Evolutionary conservation across 768 basidiomycete genomes (phyloP).

Genomic region (Suillus cothurnatus): DNA sequence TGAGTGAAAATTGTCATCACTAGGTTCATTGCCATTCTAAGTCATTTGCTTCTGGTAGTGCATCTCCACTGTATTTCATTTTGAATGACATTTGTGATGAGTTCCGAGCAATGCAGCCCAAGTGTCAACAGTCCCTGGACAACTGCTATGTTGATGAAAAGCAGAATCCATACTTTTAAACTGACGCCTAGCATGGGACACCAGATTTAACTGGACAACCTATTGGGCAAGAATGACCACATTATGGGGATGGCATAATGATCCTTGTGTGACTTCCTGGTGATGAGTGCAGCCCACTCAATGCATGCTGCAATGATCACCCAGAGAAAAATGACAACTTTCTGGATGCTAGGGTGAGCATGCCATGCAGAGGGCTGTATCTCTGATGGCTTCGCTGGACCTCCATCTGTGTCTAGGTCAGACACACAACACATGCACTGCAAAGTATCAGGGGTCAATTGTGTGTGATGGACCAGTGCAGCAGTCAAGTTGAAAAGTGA

Average conservation of each 20-base stretch:
- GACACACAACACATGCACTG: slow-evolving; percentile 31
- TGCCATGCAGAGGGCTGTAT: slow-evolving; percentile 30
- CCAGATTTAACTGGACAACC: slow-evolving; percentile 3
- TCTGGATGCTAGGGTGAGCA: slow-evolving; percentile 18
- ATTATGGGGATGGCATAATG: neutral
- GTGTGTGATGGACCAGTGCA: neutral
- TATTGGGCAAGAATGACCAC: too few relatives aligned
- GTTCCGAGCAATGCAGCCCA: slow-evolving; percentile 30
- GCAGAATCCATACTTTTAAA: slow-evolving; percentile 25
- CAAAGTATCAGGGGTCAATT: slow-evolving; percentile 20
- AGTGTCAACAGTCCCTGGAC: slow-evolving; percentile 32
- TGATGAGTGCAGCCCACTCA: slow-evolving; percentile 25
- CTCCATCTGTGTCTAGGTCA: slow-evolving; percentile 6
- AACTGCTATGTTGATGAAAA: slow-evolving; percentile 26
- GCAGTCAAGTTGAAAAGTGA: too few relatives aligned
- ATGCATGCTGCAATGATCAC: too few relatives aligned
- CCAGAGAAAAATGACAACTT: slow-evolving; percentile 22
- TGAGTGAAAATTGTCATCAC: slow-evolving; percentile 25
- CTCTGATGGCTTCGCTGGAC: slow-evolving; percentile 14
- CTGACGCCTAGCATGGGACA: slow-evolving; percentile 24
- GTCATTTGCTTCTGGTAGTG: slow-evolving; percentile 22
- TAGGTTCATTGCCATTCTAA: slow-evolving; percentile 20
- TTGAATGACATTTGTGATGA: slow-evolving; percentile 15
- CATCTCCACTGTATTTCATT: too few relatives aligned
- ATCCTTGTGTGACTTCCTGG: too few relatives aligned